phyloP scores from a whole-genome alignment of 2,329 filamentous ascomycete species.

The Phyllachora maydis region DNA sequence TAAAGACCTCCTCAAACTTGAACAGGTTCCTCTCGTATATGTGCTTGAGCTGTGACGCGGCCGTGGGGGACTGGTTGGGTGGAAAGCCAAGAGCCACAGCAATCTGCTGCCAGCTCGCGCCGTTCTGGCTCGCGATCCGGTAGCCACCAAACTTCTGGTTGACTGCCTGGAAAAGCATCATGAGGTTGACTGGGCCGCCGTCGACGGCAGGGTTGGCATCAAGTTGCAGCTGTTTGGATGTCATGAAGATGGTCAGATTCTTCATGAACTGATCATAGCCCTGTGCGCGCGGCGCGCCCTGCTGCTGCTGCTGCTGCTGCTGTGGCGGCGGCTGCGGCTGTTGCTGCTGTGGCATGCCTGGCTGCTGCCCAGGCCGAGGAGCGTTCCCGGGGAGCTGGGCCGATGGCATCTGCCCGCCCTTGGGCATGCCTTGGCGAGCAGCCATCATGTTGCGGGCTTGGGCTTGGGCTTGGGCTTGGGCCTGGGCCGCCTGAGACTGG shows the following conservation, averaged over 20 bases:
- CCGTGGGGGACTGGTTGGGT: slow-evolving; percentile 41
- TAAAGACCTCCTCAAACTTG: slow-evolving; percentile 55
- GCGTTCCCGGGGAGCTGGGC: no score
- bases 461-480: slow-evolving; percentile 2
- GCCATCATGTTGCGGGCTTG: slow-evolving; percentile 25
- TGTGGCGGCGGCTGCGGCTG: slow-evolving; percentile 15
- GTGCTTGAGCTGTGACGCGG: slow-evolving; percentile 46
- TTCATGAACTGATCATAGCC: no score
- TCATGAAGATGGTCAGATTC: slow-evolving; percentile 60
- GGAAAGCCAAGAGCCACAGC: slow-evolving; percentile 43
- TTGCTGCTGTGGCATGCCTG: slow-evolving; percentile 28
- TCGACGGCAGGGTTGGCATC: slow-evolving; percentile 55
- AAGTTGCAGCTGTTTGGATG: slow-evolving; percentile 47
- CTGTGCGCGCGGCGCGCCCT: slow-evolving; percentile 5
- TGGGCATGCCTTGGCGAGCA: slow-evolving; percentile 30
- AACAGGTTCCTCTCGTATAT: slow-evolving; percentile 59
- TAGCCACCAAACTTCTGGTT: slow-evolving; percentile 54
- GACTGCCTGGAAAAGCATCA: slow-evolving; percentile 59
- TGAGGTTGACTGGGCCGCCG: slow-evolving; percentile 53
- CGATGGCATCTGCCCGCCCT: slow-evolving; percentile 33
- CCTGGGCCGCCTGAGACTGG: slow-evolving; percentile 4
- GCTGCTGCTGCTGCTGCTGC: slow-evolving; percentile 6
- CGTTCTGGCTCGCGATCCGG: slow-evolving; percentile 45
- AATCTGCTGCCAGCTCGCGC: slow-evolving; percentile 57
- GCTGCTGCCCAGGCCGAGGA: slow-evolving; percentile 6